A percentile compares a stretch with the other conserved stretches of the same genome.
Evolutionary conservation across 2,329 filamentous ascomycete genomes (phyloP).

Genomic region (Juglanconis oblonga): DNA sequence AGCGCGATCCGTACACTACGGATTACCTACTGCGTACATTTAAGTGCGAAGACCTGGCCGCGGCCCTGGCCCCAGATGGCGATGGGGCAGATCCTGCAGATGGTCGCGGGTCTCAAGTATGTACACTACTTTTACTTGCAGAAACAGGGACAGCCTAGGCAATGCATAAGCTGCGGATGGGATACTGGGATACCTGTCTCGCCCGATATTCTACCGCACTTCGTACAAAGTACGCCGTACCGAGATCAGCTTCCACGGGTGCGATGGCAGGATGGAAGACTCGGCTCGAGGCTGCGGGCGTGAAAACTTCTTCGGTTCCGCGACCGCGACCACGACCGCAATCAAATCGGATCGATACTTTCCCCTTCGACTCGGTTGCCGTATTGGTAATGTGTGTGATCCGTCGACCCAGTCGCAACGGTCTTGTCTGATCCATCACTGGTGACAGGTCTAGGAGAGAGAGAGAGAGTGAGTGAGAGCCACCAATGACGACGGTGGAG

Average conservation of each 20-base stretch:
- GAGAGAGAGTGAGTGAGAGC: neutral
- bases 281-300: neutral
- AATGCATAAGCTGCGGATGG: neutral
- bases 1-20: neutral
- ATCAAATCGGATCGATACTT: too few relatives aligned
- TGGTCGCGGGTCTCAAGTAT: neutral
- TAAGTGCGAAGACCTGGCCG: neutral
- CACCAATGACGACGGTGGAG: neutral
- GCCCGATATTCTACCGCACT: neutral
- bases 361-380: too few relatives aligned
- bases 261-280: neutral
- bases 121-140: neutral
- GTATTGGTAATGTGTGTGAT: neutral
- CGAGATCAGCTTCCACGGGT: neutral
- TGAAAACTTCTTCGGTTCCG: neutral
- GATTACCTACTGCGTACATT: neutral
- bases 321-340: neutral
- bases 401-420: neutral
- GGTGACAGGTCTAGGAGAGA: neutral
- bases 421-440: neutral
- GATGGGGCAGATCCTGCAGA: neutral
- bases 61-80: neutral
- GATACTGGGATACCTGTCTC: neutral
- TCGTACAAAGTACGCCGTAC: too few relatives aligned
- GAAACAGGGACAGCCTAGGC: too few relatives aligned